Percentiles rank a stretch among this genome's conserved stretches.
These are phyloP conservation scores for Fusarium sp. DNA, from an alignment of 2,329 filamentous ascomycete genomes.

Conservation along the genomic window DNA sequence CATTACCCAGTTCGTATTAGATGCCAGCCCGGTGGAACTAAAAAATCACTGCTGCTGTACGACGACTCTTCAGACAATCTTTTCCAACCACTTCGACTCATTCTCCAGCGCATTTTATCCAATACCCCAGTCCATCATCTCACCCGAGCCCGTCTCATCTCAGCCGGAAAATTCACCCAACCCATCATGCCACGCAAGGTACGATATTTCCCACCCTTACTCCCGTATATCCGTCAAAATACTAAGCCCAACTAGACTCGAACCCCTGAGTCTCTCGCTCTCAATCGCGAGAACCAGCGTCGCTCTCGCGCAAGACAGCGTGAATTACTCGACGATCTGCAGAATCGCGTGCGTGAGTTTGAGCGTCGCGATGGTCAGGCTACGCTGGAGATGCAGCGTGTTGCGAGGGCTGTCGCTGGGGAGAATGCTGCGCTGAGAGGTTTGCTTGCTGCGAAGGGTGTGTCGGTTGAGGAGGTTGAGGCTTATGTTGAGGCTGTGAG, in stretches of 20 bases:
- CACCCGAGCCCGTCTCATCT: background rate
- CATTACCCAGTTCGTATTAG: conserved; percentile 3
- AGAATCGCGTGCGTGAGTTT: conserved; percentile 53
- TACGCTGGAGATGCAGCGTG: conserved; percentile 58
- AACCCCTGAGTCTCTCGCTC: conserved; percentile 42
- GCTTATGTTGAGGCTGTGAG: conserved; percentile 26
- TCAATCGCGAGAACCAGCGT: conserved; percentile 57
- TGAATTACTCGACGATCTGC: conserved; percentile 56
- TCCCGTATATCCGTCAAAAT: background rate
- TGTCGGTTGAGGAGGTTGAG: conserved; percentile 32
- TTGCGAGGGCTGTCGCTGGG: conserved; percentile 54
- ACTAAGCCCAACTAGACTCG: conserved; percentile 23
- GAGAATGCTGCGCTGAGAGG: conserved; percentile 55
- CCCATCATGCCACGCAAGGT: conserved; percentile 34
- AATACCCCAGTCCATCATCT: background rate
- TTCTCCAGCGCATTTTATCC: background rate
- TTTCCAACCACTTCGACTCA: background rate
- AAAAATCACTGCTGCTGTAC: background rate
- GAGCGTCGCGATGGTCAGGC: conserved; percentile 55
- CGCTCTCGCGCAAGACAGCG: conserved; percentile 56
- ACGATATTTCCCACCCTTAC: background rate
- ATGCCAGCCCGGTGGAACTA: conserved; percentile 11
- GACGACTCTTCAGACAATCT: background rate
- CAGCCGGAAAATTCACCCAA: background rate
- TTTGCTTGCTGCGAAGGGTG: conserved; percentile 35